Evolutionary conservation across 371 early-diverging fungal species (phyloP).

Genomic region (Rhizomucor miehei): DNA sequence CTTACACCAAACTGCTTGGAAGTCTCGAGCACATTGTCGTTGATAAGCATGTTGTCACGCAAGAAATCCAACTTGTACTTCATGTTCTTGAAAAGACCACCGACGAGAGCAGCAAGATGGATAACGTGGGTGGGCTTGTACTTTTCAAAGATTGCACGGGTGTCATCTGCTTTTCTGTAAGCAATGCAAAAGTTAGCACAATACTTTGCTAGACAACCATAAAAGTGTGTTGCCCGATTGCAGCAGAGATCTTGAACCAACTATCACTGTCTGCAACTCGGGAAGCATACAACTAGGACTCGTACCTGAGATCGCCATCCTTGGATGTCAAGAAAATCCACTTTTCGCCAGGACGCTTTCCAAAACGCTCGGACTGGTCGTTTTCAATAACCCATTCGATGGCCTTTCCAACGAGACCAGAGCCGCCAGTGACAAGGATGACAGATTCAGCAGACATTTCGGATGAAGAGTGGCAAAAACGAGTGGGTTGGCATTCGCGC

Average conservation of each 20-base stretch:
- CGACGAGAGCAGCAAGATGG: constrained; percentile 86
- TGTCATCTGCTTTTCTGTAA: constrained; percentile 58
- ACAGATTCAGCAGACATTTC: constrained; percentile 27
- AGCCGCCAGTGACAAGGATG: constrained; percentile 75
- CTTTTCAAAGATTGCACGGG: constrained; percentile 72
- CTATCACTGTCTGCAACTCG: too few relatives aligned
- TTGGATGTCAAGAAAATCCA: constrained; percentile 79
- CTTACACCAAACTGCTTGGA: constrained; percentile 64
- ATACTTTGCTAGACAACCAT: too few relatives aligned
- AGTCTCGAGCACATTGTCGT: constrained; percentile 75
- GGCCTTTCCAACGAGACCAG: constrained; percentile 83
- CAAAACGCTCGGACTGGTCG: constrained; percentile 55
- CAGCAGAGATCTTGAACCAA: too few relatives aligned
- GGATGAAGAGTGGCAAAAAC: constrained; percentile 3
- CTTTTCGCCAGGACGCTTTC: constrained; percentile 63
- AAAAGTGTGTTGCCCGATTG: too few relatives aligned
- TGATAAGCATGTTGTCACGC: constrained; percentile 79
- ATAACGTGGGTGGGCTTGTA: constrained; percentile 81
- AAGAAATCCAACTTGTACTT: constrained; percentile 78
- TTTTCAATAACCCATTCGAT: constrained; percentile 72
- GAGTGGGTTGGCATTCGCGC: neutral
- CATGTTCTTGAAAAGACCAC: constrained; percentile 88
- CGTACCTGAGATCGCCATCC: constrained; percentile 82
- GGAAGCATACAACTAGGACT: too few relatives aligned
- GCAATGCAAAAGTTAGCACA: neutral